Base-by-base conservation (phyloP, 257 asterid genomes). In the Sherardia arvensis region DNA sequence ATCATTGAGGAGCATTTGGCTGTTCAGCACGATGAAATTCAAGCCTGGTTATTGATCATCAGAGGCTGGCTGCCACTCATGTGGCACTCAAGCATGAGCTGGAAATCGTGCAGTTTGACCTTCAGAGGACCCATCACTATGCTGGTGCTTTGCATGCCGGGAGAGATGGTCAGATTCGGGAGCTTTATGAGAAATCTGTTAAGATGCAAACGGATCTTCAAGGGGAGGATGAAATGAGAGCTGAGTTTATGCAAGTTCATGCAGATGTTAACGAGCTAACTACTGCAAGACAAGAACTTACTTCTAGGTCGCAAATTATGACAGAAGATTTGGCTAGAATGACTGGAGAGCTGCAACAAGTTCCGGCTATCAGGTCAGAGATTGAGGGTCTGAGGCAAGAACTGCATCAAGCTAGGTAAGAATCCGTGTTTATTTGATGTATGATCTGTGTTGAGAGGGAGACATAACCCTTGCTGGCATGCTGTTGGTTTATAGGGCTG, bases 1-100 rank as follows among this genome's bases (percentile, higher is more conserved):
- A 67, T 85, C 51, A 76, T 92, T 8, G 95, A 92, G 76, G 95
- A 88, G 71, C 82, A 77, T 53, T 74, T 92, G 75, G 95, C 87
- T 7, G 90, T 67, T 67, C 98, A 92, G 66, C 93, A 85, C 17
- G 91, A 86, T 12, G 98, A 89, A 65, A 92, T 89, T 63, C 98
- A 87, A 78, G 85, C 72, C 69, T 92, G 65, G 82, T 92, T 58
- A 73, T 79, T 67, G 97, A 92, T 71, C 89, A 92, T 74, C 98
- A 92, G 86, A 76, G 94, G 71, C 72, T 92, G 66, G 94, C 97
- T 62, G 98, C 98, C 29, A 89, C 98, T 4, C 98, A 92, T 22
- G 97, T 92, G 71, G 98, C 97, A 0, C 91, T 92, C 30, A 82
- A 82, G 69, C 97, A 92, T 72, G 98, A 92, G 67, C 25, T 83